These are phyloP conservation scores for Hymenoscyphus fructigenus DNA, from an alignment of 2,329 filamentous ascomycete species.

Conservation along the genomic window DNA sequence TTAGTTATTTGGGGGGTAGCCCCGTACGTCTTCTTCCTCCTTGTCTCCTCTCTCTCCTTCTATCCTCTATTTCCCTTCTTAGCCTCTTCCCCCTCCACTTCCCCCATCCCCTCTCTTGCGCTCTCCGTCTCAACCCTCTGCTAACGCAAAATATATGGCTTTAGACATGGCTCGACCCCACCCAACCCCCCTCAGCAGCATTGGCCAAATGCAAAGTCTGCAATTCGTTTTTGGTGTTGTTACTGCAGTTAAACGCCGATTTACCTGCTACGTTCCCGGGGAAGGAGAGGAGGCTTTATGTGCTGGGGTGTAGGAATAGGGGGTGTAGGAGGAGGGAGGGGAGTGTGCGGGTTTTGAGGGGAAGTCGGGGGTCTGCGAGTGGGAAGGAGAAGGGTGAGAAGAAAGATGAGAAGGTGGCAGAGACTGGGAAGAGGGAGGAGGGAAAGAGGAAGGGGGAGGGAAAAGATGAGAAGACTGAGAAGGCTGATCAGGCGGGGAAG, in stretches of 20 bases:
- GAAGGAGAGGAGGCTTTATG: slow-evolving; percentile 83
- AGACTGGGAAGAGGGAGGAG: too few species aligned
- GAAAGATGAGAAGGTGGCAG: slow-evolving; percentile 25
- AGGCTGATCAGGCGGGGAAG: too few species aligned
- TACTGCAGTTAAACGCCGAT: slow-evolving; percentile 90
- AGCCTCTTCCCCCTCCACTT: neutral
- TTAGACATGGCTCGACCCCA: slow-evolving; percentile 83
- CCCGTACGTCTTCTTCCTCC: slow-evolving; percentile 59
- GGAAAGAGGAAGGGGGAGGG: slow-evolving; percentile 34
- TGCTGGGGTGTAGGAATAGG: slow-evolving; percentile 78
- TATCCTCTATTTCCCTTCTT: too few species aligned
- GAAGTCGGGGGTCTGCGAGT: slow-evolving; percentile 50
- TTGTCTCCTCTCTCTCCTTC: neutral
- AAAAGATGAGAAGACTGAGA: slow-evolving; percentile 28
- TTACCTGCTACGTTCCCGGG: slow-evolving; percentile 82
- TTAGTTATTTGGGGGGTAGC: slow-evolving; percentile 83
- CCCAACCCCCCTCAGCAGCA: slow-evolving; percentile 68
- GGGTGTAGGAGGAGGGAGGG: slow-evolving; percentile 80
- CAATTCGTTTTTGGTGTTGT: slow-evolving; percentile 76
- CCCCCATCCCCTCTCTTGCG: neutral
- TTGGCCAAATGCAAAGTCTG: slow-evolving; percentile 86
- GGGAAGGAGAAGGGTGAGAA: neutral
- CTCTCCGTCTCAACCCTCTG: too few species aligned
- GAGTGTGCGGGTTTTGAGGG: slow-evolving; percentile 74
- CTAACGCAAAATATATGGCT: too few species aligned